A percentile compares a stretch with the other conserved stretches of the same genome.
Conservation (phyloP, 768 basidiomycete genomes). For the Suillus subaureus region DNA sequence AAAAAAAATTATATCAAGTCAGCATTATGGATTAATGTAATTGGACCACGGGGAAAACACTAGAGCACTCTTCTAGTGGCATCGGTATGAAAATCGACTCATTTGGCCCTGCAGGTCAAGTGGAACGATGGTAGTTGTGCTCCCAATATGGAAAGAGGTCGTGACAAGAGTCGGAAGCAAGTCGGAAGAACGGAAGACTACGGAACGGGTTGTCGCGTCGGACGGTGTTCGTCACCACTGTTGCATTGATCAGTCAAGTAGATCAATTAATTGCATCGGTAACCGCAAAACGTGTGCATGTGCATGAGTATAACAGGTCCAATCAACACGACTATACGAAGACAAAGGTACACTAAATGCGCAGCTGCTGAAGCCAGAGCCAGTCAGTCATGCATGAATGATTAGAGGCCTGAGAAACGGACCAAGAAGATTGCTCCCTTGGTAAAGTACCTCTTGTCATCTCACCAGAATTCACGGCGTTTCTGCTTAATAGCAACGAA, state of each 20-base stretch:
- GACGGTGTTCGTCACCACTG: background rate
- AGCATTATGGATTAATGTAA: slow-evolving; percentile 9
- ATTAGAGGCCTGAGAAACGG: slow-evolving; percentile 3
- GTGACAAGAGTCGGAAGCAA: background rate
- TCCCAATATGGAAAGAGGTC: background rate
- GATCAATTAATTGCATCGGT: background rate
- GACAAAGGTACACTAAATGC: background rate
- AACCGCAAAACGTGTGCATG: background rate
- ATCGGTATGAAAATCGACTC: slow-evolving; percentile 10
- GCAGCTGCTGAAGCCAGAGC: background rate
- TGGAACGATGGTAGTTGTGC: slow-evolving; percentile 1
- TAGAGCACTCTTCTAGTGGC: background rate
- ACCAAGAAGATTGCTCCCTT: background rate
- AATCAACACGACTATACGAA: background rate
- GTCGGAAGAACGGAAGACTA: background rate
- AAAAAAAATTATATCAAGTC: too few relatives aligned
- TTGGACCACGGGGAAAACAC: slow-evolving; percentile 7
- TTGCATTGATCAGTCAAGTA: background rate
- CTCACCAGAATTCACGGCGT: slow-evolving; percentile 74
- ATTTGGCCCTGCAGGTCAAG: slow-evolving; percentile 6
- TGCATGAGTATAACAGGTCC: background rate
- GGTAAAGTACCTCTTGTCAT: background rate
- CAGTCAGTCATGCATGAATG: slow-evolving; percentile 5
- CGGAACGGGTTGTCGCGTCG: slow-evolving; percentile 3
- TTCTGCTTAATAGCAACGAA: slow-evolving; percentile 66